These are phyloP conservation scores for Cutaneotrichosporon dermatis DNA, from an alignment of 1,284 basidiomycete genomes.

Conservation along the genomic window DNA sequence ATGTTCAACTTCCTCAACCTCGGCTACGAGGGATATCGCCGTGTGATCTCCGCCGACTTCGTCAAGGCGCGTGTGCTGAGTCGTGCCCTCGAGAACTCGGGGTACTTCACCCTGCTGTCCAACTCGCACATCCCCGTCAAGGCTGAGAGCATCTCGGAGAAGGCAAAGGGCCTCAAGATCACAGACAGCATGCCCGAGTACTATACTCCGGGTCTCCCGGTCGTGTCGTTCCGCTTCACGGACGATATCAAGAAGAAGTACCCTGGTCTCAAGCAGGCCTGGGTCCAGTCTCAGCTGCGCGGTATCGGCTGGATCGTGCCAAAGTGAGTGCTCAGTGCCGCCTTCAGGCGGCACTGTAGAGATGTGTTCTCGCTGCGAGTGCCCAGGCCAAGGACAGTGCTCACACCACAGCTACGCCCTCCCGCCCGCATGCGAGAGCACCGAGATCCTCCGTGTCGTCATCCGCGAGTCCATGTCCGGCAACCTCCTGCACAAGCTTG, in stretches of 20 bases:
- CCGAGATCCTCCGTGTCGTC: conserved; percentile 81
- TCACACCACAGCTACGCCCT: conserved; percentile 59
- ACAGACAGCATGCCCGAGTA: conserved; percentile 26
- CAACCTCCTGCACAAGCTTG: conserved; percentile 37
- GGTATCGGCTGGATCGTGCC: conserved; percentile 66
- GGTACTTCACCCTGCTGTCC: conserved; percentile 61
- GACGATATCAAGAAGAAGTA: conserved; percentile 66
- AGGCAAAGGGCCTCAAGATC: conserved; percentile 8
- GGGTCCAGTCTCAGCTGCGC: conserved; percentile 63
- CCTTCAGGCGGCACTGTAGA: neutral
- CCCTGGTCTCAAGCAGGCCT: conserved; percentile 75
- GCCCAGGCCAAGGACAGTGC: neutral
- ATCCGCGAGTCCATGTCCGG: conserved; percentile 61
- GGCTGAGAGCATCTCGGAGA: neutral
- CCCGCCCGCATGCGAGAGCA: conserved; percentile 62
- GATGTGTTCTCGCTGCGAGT: neutral
- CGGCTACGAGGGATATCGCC: conserved; percentile 70
- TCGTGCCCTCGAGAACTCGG: conserved; percentile 74
- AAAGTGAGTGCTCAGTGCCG: conserved; percentile 45
- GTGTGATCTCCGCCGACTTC: conserved; percentile 65
- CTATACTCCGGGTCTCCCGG: conserved; percentile 64
- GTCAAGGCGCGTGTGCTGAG: conserved; percentile 80
- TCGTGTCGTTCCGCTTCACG: conserved; percentile 86
- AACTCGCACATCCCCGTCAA: conserved; percentile 48
- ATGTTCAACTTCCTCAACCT: conserved; percentile 88